Conservation (phyloP, 1,139 yeast species). For the Insectozyma bohioensis region DNA sequence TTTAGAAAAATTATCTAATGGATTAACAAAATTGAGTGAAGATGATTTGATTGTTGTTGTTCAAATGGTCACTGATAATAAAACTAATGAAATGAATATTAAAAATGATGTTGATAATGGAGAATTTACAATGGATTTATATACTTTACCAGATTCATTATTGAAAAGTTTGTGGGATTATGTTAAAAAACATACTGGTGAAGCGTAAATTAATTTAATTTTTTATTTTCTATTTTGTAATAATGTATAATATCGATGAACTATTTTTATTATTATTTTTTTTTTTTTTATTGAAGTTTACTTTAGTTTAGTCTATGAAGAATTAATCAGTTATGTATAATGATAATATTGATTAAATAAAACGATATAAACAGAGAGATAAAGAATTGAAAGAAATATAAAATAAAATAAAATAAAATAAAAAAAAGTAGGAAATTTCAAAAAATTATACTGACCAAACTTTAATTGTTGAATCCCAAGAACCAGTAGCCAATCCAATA, state of each 20-base stretch:
- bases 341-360: no score
- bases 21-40: conserved; percentile 82
- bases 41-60: conserved; percentile 94
- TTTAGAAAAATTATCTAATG: conserved; percentile 86
- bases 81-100: conserved; percentile 93
- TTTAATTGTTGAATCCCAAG: conserved; percentile 69
- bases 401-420: conserved; percentile 1
- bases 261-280: no score
- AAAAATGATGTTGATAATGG: conserved; percentile 96
- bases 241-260: no score
- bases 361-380: no score
- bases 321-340: no score
- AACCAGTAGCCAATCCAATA: conserved; percentile 64
- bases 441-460: conserved; percentile 45
- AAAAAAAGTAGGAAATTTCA: neutral
- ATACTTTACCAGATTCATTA: conserved; percentile 88
- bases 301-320: no score
- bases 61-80: conserved; percentile 96
- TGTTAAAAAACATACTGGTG: conserved; percentile 66
- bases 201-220: conserved; percentile 25
- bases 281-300: no score
- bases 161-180: conserved; percentile 94
- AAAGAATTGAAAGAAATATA: no score
- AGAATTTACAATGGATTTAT: conserved; percentile 94
- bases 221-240: no score